phyloP scores from a whole-genome alignment of 768 basidiomycete species.

The Pseudohyphozyma bogoriensis region DNA sequence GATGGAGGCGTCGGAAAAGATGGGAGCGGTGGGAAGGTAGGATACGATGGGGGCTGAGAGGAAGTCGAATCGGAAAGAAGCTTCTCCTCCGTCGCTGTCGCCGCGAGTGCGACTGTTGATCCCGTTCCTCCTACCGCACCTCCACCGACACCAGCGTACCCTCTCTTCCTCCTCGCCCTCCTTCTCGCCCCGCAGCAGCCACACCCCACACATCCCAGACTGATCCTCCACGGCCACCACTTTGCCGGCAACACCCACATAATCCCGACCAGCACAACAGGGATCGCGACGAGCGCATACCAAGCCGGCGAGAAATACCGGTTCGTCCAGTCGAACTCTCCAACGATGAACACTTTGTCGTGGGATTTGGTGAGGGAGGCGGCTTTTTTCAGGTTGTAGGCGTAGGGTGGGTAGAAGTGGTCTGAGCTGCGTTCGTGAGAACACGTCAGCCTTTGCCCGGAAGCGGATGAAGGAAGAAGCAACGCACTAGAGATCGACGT shows the following conservation, averaged over 20 bases:
- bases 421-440: conserved; percentile 22
- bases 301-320: conserved; percentile 18
- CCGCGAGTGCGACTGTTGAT: neutral
- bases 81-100: neutral
- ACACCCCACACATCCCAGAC: conserved; percentile 9
- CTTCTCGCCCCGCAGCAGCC: neutral
- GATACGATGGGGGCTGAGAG: neutral
- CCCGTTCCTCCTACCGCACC: neutral
- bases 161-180: neutral
- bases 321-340: conserved; percentile 33
- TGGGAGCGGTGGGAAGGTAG: neutral
- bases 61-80: neutral
- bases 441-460: neutral
- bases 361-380: conserved; percentile 8
- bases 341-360: conserved; percentile 24
- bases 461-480: neutral
- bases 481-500: conserved; percentile 27
- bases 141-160: neutral
- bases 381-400: conserved; percentile 17
- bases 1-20: too few species aligned
- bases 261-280: conserved; percentile 12
- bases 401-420: conserved; percentile 30
- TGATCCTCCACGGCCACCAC: conserved; percentile 21
- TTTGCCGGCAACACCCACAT: conserved; percentile 16
- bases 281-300: conserved; percentile 21